Evolutionary conservation across 768 basidiomycete species (phyloP).

Genomic region (Amanita polypyramis): DNA sequence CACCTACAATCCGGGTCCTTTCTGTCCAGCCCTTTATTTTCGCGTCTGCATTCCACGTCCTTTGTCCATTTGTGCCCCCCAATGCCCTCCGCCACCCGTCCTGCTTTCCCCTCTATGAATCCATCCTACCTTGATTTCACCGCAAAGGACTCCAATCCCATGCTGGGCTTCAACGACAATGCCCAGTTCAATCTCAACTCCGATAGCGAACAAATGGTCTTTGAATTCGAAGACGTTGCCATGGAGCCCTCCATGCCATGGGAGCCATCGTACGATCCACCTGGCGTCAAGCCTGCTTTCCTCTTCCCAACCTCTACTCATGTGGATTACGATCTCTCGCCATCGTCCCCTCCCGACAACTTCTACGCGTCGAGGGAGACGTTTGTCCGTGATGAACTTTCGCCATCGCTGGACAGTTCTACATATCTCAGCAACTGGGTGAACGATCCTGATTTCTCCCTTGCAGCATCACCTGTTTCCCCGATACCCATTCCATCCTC

Average conservation of each 20-base stretch:
- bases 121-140: constrained; percentile 8
- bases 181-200: constrained; percentile 18
- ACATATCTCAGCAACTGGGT: constrained; percentile 51
- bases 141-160: constrained; percentile 19
- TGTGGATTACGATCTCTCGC: constrained; percentile 24
- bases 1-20: constrained; percentile 13
- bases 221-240: constrained; percentile 43
- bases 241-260: constrained; percentile 21
- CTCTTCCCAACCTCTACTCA: constrained; percentile 22
- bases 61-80: constrained; percentile 15
- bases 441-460: constrained; percentile 41
- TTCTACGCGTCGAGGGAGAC: constrained; percentile 26
- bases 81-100: constrained; percentile 33
- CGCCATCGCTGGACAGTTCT: constrained; percentile 34
- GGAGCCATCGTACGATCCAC: constrained; percentile 27
- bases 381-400: constrained; percentile 29
- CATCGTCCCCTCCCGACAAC: constrained; percentile 28
- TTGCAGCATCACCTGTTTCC: constrained; percentile 30
- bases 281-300: constrained; percentile 27
- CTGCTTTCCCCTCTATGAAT: constrained; percentile 18
- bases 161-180: constrained; percentile 27
- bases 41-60: constrained; percentile 26
- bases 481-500: constrained; percentile 56
- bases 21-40: constrained; percentile 11
- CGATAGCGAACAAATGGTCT: constrained; percentile 45